phyloP scores from a whole-genome alignment of 371 early-diverging fungal species.

The Umbelopsis sp. region DNA sequence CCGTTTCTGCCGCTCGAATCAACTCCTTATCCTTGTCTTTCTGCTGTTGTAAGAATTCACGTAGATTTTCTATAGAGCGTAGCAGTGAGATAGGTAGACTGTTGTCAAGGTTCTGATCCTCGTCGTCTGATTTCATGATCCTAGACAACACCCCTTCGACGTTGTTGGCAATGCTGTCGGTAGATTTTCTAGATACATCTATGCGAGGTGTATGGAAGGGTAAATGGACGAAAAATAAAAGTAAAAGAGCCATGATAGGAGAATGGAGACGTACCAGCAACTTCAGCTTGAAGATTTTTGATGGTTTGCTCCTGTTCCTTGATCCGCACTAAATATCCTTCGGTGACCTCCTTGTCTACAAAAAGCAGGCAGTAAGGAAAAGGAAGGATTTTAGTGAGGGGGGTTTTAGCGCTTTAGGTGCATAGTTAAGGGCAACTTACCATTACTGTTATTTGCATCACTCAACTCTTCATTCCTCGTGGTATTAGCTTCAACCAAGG shows the following conservation, averaged over 20 bases:
- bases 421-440: not conserved
- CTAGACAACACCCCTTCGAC: constrained; percentile 22
- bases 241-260: not conserved
- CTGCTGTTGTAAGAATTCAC: constrained; percentile 26
- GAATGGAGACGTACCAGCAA: not conserved
- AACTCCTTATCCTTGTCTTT: constrained; percentile 15
- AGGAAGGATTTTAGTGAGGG: not conserved
- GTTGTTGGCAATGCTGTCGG: not conserved
- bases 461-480: not conserved
- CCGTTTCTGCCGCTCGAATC: not conserved
- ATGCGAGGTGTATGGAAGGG: not conserved
- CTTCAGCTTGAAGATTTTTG: not conserved
- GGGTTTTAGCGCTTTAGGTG: too few species aligned
- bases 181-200: not conserved
- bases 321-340: not conserved
- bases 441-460: not conserved
- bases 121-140: constrained; percentile 24
- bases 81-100: constrained; percentile 38
- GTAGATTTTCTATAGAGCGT: constrained; percentile 33
- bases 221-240: not conserved
- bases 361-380: not conserved
- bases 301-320: constrained; percentile 2
- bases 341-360: not conserved
- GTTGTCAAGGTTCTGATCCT: constrained; percentile 30
- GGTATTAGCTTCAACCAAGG: constrained; percentile 20